Evolutionary conservation across 148 eudicot species (phyloP), one percentile per base, ranked within the genome.

Genomic region (Rhododendron williamsianum): DNA sequence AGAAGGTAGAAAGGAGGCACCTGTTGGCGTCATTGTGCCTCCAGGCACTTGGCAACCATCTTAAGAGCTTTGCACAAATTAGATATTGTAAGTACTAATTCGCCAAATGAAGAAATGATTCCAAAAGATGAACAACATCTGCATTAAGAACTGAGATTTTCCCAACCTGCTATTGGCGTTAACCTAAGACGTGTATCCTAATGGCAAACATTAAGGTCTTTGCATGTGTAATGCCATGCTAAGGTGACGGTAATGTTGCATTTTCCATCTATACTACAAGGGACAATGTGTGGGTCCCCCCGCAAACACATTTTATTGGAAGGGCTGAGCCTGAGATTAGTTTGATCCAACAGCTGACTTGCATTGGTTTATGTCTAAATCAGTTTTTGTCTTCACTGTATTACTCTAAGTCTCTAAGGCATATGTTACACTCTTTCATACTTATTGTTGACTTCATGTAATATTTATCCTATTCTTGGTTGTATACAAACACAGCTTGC

Each of bases 1-100:
- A 45, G 82, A 16, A n/a, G 72, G 80, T 82, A 87, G 81, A 76
- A 85, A 56, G 6, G 25, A 60, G 67, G 6, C 25, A 60, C 25
- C 67, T 4, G 67, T 60, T 19, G 67, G 6, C 25, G 3, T 60
- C 67, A 4, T 60, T 19, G n/a, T 19, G 25, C 67, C 19, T 0
- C 6, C 21, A 19, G 67, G 67, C 67, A 60, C 9, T 60, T 60
- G 58, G 19, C 67, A 60, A 60, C 67, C 7, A 60, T 60, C 27
- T 21, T 21, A 60, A 60, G 25, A 60, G 25, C 5, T 19, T 21
- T 60, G 67, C 25, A 60, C 67, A 60, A 60, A 21, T 60, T 60
- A 52, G 58, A 15, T 15, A 0, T 13, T 52, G 19, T 52, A 49
- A 49, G 54, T 11, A 2, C 54, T 49, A 49, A 11, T 49, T 49